A percentile compares a stretch with the other conserved stretches of the same genome.
These are phyloP conservation scores for Colletotrichum chrysophilum DNA, from an alignment of 2,329 filamentous ascomycete species.

Conservation along the genomic window DNA sequence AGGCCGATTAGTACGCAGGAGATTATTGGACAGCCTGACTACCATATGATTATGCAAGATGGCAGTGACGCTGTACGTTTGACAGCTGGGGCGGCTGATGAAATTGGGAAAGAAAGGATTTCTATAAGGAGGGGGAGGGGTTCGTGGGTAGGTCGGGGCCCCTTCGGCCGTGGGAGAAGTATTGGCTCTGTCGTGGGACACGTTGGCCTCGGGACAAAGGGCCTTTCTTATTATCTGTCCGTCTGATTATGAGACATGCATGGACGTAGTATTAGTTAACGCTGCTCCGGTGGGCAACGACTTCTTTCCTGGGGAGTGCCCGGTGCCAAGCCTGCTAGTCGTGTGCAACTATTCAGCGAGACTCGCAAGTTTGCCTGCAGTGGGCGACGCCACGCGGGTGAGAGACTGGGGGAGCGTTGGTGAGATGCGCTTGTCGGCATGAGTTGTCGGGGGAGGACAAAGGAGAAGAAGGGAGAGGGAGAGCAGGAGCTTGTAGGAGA, in stretches of 20 bases:
- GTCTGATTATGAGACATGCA: not conserved
- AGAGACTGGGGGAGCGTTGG: not conserved
- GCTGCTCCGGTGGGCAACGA: not conserved
- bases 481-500: not conserved
- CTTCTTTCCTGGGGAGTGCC: not conserved
- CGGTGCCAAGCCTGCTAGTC: not conserved
- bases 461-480: not conserved
- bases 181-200: not conserved
- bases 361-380: slow-evolving; percentile 3
- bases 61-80: not conserved
- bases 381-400: slow-evolving; percentile 10
- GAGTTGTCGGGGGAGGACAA: not conserved
- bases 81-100: not conserved
- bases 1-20: not conserved
- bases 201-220: not conserved
- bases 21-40: not conserved
- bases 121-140: not conserved
- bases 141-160: not conserved
- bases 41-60: not conserved
- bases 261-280: not conserved
- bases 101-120: not conserved
- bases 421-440: not conserved
- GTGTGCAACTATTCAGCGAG: not conserved
- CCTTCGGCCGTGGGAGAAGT: not conserved
- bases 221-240: not conserved